Percentiles rank a stretch among this genome's conserved stretches.
Conservation (phyloP, 1,139 yeast species). For the Wickerhamomyces sp. region DNA sequence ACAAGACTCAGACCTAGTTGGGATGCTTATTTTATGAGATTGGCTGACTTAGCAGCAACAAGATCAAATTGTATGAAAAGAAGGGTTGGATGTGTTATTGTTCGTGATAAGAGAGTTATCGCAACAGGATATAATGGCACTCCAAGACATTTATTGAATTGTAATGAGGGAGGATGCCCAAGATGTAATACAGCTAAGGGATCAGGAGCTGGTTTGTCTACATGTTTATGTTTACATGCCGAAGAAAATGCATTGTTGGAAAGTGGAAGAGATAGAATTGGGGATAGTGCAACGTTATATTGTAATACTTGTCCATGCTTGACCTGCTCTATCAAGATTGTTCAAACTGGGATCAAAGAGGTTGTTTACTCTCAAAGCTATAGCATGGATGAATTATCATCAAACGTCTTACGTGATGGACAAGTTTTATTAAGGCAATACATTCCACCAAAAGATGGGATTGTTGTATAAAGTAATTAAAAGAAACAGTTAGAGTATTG, state of each 20-base stretch:
- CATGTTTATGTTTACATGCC: conserved; percentile 93
- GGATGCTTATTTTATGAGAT: conserved; percentile 92
- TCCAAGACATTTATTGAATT: conserved; percentile 79
- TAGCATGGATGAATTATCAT: conserved; percentile 80
- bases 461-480: conserved; percentile 5
- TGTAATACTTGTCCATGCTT: conserved; percentile 98
- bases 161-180: conserved; percentile 93
- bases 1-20: conserved; percentile 84
- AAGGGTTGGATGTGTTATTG: conserved; percentile 93
- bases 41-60: conserved; percentile 89
- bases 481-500: neutral
- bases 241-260: conserved; percentile 95
- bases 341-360: conserved; percentile 84
- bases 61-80: conserved; percentile 96
- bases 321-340: conserved; percentile 92
- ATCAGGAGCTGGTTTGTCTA: conserved; percentile 65
- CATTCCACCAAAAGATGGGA: conserved; percentile 47
- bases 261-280: conserved; percentile 86
- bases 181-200: conserved; percentile 69
- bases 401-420: conserved; percentile 66
- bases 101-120: conserved; percentile 76
- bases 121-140: conserved; percentile 99
- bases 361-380: conserved; percentile 94
- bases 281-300: conserved; percentile 59
- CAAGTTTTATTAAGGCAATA: conserved; percentile 72